phyloP scores from a whole-genome alignment of 2,329 filamentous ascomycete species.

The Neospermospora avenae region DNA sequence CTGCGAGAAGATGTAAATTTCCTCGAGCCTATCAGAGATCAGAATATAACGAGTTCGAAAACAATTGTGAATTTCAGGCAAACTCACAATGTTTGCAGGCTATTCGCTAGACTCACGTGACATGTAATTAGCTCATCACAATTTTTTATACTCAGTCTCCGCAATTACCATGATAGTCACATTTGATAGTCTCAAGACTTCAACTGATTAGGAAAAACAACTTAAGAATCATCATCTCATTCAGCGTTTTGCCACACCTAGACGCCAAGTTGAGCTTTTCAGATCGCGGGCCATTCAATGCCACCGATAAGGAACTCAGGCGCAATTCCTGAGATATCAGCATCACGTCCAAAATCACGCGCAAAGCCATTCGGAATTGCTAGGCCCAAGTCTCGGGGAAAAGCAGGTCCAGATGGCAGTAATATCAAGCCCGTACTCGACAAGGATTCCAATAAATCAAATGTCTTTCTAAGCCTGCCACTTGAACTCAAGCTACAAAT shows the following conservation, averaged over 20 bases:
- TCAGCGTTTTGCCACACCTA: neutral
- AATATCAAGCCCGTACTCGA: neutral
- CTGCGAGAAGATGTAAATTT: no score
- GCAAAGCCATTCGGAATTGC: neutral
- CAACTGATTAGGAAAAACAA: no score
- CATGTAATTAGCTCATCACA: no score
- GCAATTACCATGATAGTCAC: no score
- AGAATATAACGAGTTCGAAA: no score
- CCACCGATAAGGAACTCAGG: neutral
- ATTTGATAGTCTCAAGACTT: no score
- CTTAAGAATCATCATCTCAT: neutral
- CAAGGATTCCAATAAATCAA: neutral
- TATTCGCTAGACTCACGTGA: no score
- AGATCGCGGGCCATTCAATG: no score
- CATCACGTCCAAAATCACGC: neutral
- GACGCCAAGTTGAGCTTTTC: neutral
- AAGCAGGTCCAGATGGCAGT: neutral
- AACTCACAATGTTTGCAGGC: no score
- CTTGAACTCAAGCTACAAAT: conserved; percentile 15
- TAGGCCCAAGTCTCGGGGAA: neutral
- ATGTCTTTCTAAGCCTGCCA: conserved; percentile 1
- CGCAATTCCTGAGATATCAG: neutral
- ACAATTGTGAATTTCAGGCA: no score
- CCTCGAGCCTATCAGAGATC: no score
- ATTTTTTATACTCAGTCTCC: no score